Evolutionary conservation across 2,329 filamentous ascomycete genomes (phyloP).

Genomic region (Beauveria sp.): DNA sequence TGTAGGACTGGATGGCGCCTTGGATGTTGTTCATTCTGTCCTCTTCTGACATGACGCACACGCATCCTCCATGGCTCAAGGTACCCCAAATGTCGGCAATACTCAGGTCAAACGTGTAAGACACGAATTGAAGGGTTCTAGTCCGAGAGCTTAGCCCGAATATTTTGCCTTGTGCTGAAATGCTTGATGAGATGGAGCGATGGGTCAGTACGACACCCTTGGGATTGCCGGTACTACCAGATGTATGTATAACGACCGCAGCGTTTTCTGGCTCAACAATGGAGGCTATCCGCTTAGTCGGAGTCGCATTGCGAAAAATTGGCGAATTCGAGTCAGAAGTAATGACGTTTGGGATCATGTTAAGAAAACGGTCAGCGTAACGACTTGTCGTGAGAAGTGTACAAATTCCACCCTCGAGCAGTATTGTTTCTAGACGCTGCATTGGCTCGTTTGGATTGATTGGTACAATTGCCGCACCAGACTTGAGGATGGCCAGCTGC

Average conservation of each 20-base stretch:
- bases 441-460: background rate
- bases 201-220: conserved; percentile 11
- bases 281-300: background rate
- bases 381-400: background rate
- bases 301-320: background rate
- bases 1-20: background rate
- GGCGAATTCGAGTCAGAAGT: background rate
- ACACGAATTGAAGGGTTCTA: conserved; percentile 17
- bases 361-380: background rate
- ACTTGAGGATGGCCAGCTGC: conserved; percentile 7
- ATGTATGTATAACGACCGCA: conserved; percentile 8
- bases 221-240: conserved; percentile 11
- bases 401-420: background rate
- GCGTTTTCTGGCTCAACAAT: background rate
- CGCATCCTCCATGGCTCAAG: conserved; percentile 10
- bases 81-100: conserved; percentile 12
- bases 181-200: background rate
- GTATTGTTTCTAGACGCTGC: background rate
- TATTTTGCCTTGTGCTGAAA: background rate
- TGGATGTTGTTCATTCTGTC: conserved; percentile 14
- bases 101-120: conserved; percentile 15
- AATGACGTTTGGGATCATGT: background rate
- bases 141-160: conserved; percentile 18
- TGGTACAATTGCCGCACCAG: conserved; percentile 6
- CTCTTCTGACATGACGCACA: conserved; percentile 16